These are phyloP conservation scores for Apodospora peruviana DNA, from an alignment of 495 filamentous ascomycete species.

Conservation along the genomic window DNA sequence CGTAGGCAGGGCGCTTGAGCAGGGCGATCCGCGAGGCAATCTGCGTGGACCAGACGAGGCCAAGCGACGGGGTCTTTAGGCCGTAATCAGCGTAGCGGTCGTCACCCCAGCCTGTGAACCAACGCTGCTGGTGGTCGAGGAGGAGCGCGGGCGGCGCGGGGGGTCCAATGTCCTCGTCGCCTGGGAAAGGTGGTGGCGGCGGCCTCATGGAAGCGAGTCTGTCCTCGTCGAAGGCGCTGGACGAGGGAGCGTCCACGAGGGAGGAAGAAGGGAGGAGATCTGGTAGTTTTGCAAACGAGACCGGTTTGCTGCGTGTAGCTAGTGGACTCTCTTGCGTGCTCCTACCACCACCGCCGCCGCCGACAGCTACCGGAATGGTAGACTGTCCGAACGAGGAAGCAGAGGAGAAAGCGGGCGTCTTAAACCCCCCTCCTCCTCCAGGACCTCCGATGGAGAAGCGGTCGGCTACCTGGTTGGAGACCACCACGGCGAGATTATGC, in stretches of 20 bases:
- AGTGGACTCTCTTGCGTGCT: conserved; percentile 32
- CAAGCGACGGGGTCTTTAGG: conserved; percentile 80
- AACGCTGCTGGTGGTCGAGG: conserved; percentile 86
- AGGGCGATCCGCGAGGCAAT: conserved; percentile 76
- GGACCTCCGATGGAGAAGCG: conserved; percentile 48
- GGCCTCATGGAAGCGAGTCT: background rate
- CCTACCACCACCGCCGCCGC: conserved; percentile 1
- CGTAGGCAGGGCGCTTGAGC: conserved; percentile 53
- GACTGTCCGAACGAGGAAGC: background rate
- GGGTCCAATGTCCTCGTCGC: conserved; percentile 3
- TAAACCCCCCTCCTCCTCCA: conserved; percentile 1
- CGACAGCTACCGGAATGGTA: conserved; percentile 4
- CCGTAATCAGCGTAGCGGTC: conserved; percentile 28
- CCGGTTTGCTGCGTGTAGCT: conserved; percentile 25
- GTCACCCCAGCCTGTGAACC: conserved; percentile 93
- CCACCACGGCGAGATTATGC: conserved; percentile 75
- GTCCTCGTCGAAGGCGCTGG: conserved; percentile 15
- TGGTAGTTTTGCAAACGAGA: conserved; percentile 14
- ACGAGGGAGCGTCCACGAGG: background rate
- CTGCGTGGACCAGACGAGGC: conserved; percentile 86
- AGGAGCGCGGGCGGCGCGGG: conserved; percentile 47
- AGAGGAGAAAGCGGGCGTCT: conserved; percentile 13
- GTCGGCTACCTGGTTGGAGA: conserved; percentile 95
- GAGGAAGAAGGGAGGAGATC: conserved; percentile 7
- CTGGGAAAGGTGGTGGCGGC: conserved; percentile 10